phyloP scores from a whole-genome alignment of 345 rosid species.

The Brassica rapa region DNA sequence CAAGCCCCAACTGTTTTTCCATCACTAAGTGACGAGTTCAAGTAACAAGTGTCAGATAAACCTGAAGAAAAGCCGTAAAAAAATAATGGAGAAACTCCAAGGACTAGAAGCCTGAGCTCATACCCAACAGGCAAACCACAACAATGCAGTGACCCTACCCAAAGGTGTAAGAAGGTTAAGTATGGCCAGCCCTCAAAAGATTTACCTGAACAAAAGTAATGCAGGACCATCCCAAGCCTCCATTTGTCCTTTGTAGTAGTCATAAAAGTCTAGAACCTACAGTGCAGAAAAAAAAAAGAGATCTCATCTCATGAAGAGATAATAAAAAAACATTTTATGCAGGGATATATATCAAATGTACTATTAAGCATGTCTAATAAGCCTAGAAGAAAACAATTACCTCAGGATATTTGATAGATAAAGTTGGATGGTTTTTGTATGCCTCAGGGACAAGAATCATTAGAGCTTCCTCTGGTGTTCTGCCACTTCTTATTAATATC shows the following conservation, averaged over 20 bases:
- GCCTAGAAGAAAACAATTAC: conserved; percentile 35
- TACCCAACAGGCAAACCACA: conserved; percentile 25
- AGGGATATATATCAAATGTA: neutral
- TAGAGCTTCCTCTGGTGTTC: conserved; percentile 84
- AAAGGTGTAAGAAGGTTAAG: no score
- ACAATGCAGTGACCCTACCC: no score
- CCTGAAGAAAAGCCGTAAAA: conserved; percentile 27
- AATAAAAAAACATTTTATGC: neutral
- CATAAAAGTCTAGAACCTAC: conserved; percentile 88
- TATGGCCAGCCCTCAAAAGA: neutral
- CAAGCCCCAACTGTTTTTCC: conserved; percentile 99
- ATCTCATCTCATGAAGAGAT: neutral
- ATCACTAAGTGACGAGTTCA: conserved; percentile 66
- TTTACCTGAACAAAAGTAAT: conserved; percentile 90
- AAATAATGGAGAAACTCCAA: conserved; percentile 28
- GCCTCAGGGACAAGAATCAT: conserved; percentile 99
- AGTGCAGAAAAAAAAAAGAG: neutral
- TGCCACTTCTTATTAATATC: conserved; percentile 93
- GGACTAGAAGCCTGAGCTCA: conserved; percentile 28
- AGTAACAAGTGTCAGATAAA: conserved; percentile 44
- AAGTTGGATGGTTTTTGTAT: conserved; percentile 94
- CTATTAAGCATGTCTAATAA: no score
- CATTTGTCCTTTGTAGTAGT: conserved; percentile 99
- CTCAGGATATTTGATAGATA: conserved; percentile 87
- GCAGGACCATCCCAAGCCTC: conserved; percentile 99